Percentiles rank a stretch among this genome's conserved stretches.
Evolutionary conservation across 2,329 filamentous ascomycete genomes (phyloP).

Genomic region (Aspergillus terreus): DNA sequence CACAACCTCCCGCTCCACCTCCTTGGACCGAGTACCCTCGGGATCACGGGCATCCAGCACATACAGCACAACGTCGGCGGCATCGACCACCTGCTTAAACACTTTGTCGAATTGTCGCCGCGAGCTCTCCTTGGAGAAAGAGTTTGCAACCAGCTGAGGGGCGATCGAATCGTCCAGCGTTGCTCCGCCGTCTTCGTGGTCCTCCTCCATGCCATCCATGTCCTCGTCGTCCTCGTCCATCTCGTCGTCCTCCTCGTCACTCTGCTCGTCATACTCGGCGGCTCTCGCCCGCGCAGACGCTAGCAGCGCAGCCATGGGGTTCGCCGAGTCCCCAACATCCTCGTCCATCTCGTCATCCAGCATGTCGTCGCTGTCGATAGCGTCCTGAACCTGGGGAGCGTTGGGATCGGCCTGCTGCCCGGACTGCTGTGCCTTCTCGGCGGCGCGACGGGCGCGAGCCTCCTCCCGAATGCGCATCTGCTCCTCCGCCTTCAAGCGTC

Average conservation of each 20-base stretch:
- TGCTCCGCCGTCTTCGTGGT: slow-evolving; percentile 51
- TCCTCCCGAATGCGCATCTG: slow-evolving; percentile 66
- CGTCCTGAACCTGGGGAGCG: slow-evolving; percentile 23
- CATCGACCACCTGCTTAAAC: slow-evolving; percentile 88
- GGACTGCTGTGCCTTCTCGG: slow-evolving; percentile 31
- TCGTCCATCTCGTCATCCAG: slow-evolving; percentile 43
- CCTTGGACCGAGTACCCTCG: slow-evolving; percentile 82
- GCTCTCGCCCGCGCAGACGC: slow-evolving; percentile 42
- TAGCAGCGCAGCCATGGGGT: slow-evolving; percentile 44
- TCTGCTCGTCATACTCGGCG: slow-evolving; percentile 45
- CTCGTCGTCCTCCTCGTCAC: slow-evolving; percentile 45
- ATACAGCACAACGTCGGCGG: slow-evolving; percentile 87
- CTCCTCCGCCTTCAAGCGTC: slow-evolving; percentile 76
- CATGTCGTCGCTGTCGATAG: slow-evolving; percentile 52
- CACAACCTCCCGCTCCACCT: slow-evolving; percentile 88
- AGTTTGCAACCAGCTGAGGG: slow-evolving; percentile 42
- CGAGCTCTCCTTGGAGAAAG: slow-evolving; percentile 56
- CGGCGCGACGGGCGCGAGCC: slow-evolving; percentile 46
- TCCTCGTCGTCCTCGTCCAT: slow-evolving; percentile 54
- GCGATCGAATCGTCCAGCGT: slow-evolving; percentile 49
- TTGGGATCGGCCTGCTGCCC: slow-evolving; percentile 29
- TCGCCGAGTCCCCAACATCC: slow-evolving; percentile 43
- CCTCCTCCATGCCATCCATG: slow-evolving; percentile 55
- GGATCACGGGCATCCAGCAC: slow-evolving; percentile 90
- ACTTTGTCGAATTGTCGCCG: slow-evolving; percentile 90